Evolutionary conservation across 2,329 filamentous ascomycete species (phyloP).

Genomic region (Chaetothyriales sp.): DNA sequence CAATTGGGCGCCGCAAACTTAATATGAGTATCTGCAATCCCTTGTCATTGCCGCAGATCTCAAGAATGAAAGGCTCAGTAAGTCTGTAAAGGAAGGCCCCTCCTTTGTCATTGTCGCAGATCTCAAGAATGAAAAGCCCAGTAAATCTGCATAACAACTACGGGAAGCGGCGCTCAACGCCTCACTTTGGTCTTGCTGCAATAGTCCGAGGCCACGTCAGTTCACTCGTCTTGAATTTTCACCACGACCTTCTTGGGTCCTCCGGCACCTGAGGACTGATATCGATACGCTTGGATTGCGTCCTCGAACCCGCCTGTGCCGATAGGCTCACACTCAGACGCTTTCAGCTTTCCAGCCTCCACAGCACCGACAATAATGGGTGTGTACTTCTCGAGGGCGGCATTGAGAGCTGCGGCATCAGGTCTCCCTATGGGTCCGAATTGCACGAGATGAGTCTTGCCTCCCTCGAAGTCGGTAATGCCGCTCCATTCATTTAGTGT

Average conservation of each 20-base stretch:
- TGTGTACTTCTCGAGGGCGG: slow-evolving; percentile 14
- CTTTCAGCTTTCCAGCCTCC: slow-evolving; percentile 11
- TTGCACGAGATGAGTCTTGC: slow-evolving; percentile 12
- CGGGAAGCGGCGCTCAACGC: neutral
- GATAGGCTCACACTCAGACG: slow-evolving; percentile 16
- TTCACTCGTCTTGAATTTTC: slow-evolving; percentile 15
- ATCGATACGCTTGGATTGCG: slow-evolving; percentile 15
- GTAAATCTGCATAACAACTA: too few relatives aligned
- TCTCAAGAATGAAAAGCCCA: too few relatives aligned
- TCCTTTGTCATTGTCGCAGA: too few relatives aligned
- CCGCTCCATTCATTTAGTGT: slow-evolving; percentile 17
- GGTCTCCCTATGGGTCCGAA: slow-evolving; percentile 13
- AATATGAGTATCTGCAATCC: too few relatives aligned
- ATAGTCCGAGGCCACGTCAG: neutral
- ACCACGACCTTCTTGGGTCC: slow-evolving; percentile 17
- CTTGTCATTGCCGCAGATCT: too few relatives aligned
- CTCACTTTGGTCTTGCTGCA: neutral
- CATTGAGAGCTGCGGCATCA: slow-evolving; percentile 14
- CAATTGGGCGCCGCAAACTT: too few relatives aligned
- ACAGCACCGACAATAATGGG: slow-evolving; percentile 15
- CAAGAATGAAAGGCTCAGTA: too few relatives aligned
- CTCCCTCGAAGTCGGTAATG: slow-evolving; percentile 17
- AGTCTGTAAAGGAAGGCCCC: neutral
- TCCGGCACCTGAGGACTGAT: slow-evolving; percentile 15
- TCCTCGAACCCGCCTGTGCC: slow-evolving; percentile 16